Conservation (phyloP, 2,329 filamentous ascomycete genomes). For the Colletotrichum tabaci region DNA sequence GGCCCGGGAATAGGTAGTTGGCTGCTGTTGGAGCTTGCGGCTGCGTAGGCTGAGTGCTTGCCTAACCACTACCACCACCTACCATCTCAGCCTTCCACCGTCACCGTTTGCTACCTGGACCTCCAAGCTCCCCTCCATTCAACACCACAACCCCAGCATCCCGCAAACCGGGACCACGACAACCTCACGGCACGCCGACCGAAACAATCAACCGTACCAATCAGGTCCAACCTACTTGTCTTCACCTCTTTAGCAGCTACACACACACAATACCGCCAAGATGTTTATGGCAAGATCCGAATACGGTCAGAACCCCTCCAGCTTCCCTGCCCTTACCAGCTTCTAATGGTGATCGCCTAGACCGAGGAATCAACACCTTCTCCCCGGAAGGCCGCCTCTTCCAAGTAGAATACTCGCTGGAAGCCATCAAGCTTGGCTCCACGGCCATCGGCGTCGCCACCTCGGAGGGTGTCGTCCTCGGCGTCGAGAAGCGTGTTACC, state of each 20-base stretch:
- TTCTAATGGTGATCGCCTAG: constrained; percentile 36
- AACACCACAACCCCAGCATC: constrained; percentile 19
- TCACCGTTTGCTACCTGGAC: constrained; percentile 41
- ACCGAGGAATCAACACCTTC: constrained; percentile 77
- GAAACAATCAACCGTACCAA: constrained; percentile 13
- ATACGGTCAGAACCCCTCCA: constrained; percentile 82
- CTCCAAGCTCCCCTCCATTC: constrained; percentile 40
- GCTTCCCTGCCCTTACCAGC: constrained; percentile 43
- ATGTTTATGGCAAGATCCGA: constrained; percentile 99
- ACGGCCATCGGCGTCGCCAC: constrained; percentile 99
- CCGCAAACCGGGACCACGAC: constrained; percentile 26
- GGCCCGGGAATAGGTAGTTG: constrained; percentile 6
- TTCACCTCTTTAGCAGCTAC: constrained; percentile 21
- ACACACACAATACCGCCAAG: constrained; percentile 65
- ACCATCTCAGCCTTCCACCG: constrained; percentile 36
- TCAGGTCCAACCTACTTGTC: background rate
- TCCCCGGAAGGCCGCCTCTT: constrained; percentile 99
- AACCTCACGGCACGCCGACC: constrained; percentile 15
- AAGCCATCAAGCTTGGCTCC: constrained; percentile 99
- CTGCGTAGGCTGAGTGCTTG: constrained; percentile 59
- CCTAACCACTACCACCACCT: constrained; percentile 46
- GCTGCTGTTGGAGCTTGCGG: constrained; percentile 36
- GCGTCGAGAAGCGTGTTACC: constrained; percentile 99
- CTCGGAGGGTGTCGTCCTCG: constrained; percentile 93
- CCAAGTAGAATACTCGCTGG: constrained; percentile 99